These are phyloP conservation scores for Mycena rebaudengoi DNA, from an alignment of 768 basidiomycete species.

Conservation along the genomic window DNA sequence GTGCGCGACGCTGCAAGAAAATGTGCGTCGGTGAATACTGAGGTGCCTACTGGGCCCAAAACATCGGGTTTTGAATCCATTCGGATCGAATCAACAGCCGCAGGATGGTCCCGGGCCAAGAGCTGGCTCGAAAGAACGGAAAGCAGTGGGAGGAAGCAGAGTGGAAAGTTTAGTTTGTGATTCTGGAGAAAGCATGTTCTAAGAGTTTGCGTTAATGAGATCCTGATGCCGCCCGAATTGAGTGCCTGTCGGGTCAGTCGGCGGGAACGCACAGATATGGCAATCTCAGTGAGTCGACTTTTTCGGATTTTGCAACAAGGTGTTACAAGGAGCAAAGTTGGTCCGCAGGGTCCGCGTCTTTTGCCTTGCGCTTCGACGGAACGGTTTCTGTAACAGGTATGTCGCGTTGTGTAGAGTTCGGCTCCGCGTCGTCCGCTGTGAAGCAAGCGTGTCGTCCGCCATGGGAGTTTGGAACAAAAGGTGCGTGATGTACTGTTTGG, in stretches of 20 bases:
- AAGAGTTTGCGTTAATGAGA: constrained; percentile 55
- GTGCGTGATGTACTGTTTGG: too few species aligned
- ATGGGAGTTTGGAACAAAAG: constrained; percentile 7
- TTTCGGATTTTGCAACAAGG: constrained; percentile 57
- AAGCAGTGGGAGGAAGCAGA: constrained; percentile 58
- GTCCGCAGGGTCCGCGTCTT: constrained; percentile 39
- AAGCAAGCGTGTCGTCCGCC: constrained; percentile 12
- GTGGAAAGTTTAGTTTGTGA: constrained; percentile 44
- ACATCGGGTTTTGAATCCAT: constrained; percentile 17
- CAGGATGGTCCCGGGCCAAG: constrained; percentile 51
- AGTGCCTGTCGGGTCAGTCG: constrained; percentile 6
- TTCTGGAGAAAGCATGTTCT: constrained; percentile 55
- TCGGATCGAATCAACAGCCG: constrained; percentile 30
- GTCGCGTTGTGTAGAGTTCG: constrained; percentile 24
- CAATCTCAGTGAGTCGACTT: constrained; percentile 56
- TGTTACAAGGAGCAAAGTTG: constrained; percentile 50
- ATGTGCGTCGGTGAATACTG: constrained; percentile 59
- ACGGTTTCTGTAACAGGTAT: constrained; percentile 4
- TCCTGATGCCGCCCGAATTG: constrained; percentile 42
- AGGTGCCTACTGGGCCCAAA: constrained; percentile 39
- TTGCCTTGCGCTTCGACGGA: constrained; percentile 38
- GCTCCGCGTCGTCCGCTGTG: constrained; percentile 20
- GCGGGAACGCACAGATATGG: constrained; percentile 56
- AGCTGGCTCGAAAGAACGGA: constrained; percentile 40
- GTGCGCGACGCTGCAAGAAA: constrained; percentile 63